Conservation (phyloP, 2,329 filamentous ascomycete species). For the Aspergillus intermedius region DNA sequence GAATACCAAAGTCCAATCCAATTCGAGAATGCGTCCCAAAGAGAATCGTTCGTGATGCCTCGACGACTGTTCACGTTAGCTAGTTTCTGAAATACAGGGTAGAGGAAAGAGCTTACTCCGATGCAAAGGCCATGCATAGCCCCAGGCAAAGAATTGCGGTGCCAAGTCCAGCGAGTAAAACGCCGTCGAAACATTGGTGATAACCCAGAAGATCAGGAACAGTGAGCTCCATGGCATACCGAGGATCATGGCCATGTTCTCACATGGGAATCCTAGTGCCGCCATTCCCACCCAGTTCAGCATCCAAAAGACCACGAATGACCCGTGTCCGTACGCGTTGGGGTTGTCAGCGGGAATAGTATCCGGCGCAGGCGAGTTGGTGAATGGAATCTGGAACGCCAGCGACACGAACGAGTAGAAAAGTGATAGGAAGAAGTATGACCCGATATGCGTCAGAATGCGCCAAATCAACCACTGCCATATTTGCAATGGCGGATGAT, state of each 20-base stretch:
- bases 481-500: constrained; percentile 53
- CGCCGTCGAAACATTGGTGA: constrained; percentile 55
- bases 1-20: constrained; percentile 54
- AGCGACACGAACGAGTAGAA: constrained; percentile 59
- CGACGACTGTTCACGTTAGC: constrained; percentile 41
- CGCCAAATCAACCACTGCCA: constrained; percentile 55
- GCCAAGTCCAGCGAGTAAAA: constrained; percentile 57
- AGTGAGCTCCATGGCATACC: constrained; percentile 56
- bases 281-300: constrained; percentile 58
- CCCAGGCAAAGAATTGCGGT: constrained; percentile 55
- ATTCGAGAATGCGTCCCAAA: constrained; percentile 55
- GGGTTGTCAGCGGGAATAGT: constrained; percentile 43
- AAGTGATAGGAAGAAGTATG: constrained; percentile 58
- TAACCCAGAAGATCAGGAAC: constrained; percentile 63
- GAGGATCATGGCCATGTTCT: constrained; percentile 59
- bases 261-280: constrained; percentile 56
- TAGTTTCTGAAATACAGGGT: constrained; percentile 1
- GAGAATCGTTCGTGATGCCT: constrained; percentile 53
- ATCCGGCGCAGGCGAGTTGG: constrained; percentile 40
- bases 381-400: constrained; percentile 58
- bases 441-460: constrained; percentile 48
- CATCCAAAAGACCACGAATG: constrained; percentile 59
- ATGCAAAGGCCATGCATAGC: constrained; percentile 59
- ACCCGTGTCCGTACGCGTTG: constrained; percentile 51
- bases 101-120: constrained; percentile 36